phyloP scores from a whole-genome alignment of 2,329 filamentous ascomycete genomes.

The Diaporthe citrichinensis region DNA sequence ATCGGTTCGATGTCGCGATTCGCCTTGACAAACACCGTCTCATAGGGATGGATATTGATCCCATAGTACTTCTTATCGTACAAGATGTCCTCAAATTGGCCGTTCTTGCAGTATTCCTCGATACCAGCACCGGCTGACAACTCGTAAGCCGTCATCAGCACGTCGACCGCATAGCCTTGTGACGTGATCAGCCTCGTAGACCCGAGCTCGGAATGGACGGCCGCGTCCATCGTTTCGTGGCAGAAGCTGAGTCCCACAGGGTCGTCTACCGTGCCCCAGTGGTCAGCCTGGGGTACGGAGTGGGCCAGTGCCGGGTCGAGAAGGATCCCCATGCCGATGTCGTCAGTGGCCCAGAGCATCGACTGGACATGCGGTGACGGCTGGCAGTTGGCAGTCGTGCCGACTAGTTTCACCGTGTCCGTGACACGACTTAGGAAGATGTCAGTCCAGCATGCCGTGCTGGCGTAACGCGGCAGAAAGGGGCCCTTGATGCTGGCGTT shows the following conservation, averaged over 20 bases:
- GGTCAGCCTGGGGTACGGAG: conserved; percentile 40
- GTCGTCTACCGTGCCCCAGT: conserved; percentile 44
- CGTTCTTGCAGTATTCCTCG: neutral
- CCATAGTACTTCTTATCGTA: conserved; percentile 31
- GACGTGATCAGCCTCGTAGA: conserved; percentile 45
- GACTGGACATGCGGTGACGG: conserved; percentile 51
- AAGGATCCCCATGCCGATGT: conserved; percentile 49
- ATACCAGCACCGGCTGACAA: neutral
- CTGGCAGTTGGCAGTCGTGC: conserved; percentile 51
- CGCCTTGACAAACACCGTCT: conserved; percentile 26
- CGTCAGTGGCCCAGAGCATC: conserved; percentile 54
- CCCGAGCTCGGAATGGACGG: conserved; percentile 47
- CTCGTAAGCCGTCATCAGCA: conserved; percentile 45
- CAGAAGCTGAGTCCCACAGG: conserved; percentile 38
- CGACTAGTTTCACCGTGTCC: conserved; percentile 50
- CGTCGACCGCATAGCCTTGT: conserved; percentile 49
- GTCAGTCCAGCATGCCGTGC: conserved; percentile 52
- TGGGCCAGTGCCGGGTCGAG: conserved; percentile 47
- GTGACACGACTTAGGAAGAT: conserved; percentile 48
- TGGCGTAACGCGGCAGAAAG: conserved; percentile 50
- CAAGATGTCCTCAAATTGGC: conserved; percentile 22
- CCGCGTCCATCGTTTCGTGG: conserved; percentile 43
- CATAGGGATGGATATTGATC: conserved; percentile 28
- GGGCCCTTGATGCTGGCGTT: conserved; percentile 51
- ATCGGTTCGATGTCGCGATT: conserved; percentile 25